A percentile compares a stretch with the other conserved stretches of the same genome.
These are phyloP conservation scores for Talaromyces amestolkiae DNA, from an alignment of 2,329 filamentous ascomycete genomes.

Conservation along the genomic window DNA sequence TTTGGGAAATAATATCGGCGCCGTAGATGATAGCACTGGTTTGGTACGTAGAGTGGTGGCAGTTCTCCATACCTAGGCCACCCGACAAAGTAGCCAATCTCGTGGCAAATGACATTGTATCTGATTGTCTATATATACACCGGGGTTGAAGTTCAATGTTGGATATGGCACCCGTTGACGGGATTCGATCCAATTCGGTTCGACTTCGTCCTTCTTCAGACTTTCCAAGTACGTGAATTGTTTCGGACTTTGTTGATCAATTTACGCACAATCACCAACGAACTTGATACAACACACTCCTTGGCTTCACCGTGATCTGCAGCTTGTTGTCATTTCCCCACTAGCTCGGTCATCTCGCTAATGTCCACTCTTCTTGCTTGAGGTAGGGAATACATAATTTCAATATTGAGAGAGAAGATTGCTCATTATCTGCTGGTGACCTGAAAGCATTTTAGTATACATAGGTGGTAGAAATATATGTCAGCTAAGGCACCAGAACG, in stretches of 20 bases:
- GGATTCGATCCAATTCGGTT: too few relatives aligned
- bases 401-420: not conserved
- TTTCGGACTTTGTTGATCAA: too few relatives aligned
- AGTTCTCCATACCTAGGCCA: not conserved
- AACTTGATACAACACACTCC: too few relatives aligned
- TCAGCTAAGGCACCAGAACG: too few relatives aligned
- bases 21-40: not conserved
- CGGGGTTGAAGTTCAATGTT: too few relatives aligned
- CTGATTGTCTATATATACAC: too few relatives aligned
- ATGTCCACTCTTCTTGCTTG: not conserved
- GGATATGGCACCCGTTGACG: too few relatives aligned
- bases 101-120: not conserved
- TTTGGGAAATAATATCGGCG: not conserved
- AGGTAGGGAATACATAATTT: not conserved
- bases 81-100: slow-evolving; percentile 1
- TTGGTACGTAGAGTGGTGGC: not conserved
- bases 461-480: not conserved
- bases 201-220: too few relatives aligned
- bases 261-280: too few relatives aligned
- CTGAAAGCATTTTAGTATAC: not conserved
- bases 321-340: not conserved
- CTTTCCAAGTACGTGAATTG: too few relatives aligned
- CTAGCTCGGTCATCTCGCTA: not conserved
- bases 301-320: not conserved
- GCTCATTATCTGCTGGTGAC: not conserved